These are phyloP conservation scores for Sporopachydermia quercuum DNA, from an alignment of 805 yeast genomes.

Conservation along the genomic window DNA sequence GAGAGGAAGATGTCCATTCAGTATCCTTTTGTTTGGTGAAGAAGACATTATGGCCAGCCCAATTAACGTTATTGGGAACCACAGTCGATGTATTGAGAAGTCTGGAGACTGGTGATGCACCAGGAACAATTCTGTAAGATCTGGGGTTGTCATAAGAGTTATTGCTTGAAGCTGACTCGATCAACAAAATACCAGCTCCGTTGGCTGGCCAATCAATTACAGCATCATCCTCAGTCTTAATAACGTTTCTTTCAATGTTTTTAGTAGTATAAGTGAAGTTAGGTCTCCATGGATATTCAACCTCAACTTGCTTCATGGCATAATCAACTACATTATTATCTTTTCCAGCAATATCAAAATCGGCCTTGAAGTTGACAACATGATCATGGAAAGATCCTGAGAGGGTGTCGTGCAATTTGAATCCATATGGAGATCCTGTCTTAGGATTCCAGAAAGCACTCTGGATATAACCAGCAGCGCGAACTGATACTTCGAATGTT, in stretches of 20 bases:
- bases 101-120: too few relatives aligned
- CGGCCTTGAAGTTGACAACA: slow-evolving; percentile 14
- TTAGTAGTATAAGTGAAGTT: slow-evolving; percentile 11
- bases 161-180: slow-evolving; percentile 13
- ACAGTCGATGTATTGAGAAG: too few relatives aligned
- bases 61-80: too few relatives aligned
- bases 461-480: slow-evolving; percentile 19
- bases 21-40: slow-evolving; percentile 15
- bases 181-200: slow-evolving; percentile 12
- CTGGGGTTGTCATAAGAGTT: slow-evolving; percentile 18
- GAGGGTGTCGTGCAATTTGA: slow-evolving; percentile 12
- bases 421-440: slow-evolving; percentile 12
- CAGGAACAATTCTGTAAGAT: slow-evolving; percentile 16
- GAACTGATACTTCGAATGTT: slow-evolving; percentile 15
- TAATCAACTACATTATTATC: slow-evolving; percentile 11
- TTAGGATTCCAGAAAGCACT: slow-evolving; percentile 15
- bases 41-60: slow-evolving; percentile 13
- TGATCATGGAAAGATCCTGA: slow-evolving; percentile 19
- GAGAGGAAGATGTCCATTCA: slow-evolving; percentile 13
- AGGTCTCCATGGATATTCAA: slow-evolving; percentile 16
- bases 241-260: slow-evolving; percentile 7
- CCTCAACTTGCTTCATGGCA: slow-evolving; percentile 8
- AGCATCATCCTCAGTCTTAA: slow-evolving; percentile 13
- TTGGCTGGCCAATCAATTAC: slow-evolving; percentile 11
- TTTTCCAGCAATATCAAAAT: slow-evolving; percentile 16